These are phyloP conservation scores for Erucastrum elatum DNA, from an alignment of 345 rosid genomes.

Conservation along the genomic window DNA sequence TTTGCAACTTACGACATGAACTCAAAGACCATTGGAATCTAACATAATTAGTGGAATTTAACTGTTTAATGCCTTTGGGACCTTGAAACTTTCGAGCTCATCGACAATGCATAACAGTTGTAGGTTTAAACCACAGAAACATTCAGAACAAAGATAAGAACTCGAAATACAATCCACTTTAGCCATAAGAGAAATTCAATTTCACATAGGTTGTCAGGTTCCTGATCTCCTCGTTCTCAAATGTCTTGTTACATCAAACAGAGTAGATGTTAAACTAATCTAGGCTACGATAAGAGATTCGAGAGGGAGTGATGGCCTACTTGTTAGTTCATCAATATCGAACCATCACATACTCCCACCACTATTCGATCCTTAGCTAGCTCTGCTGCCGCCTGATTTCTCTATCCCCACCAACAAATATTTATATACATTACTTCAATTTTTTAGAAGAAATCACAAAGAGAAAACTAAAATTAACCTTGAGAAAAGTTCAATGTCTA, in stretches of 20 bases:
- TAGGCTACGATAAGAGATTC: neutral
- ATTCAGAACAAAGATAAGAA: neutral
- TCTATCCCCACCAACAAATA: neutral
- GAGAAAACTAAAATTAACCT: constrained; percentile 41
- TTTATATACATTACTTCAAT: neutral
- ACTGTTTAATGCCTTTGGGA: neutral
- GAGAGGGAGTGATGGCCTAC: constrained; percentile 27
- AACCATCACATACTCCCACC: constrained; percentile 81
- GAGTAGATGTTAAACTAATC: neutral
- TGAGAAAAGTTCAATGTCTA: constrained; percentile 72
- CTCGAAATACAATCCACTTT: no score
- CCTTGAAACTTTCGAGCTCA: neutral
- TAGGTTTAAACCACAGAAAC: neutral
- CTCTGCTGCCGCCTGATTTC: constrained; percentile 64
- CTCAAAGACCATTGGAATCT: no score
- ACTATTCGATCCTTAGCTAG: constrained; percentile 68
- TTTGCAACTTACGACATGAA: no score
- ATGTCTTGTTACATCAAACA: neutral
- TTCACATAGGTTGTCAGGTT: neutral
- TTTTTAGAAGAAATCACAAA: neutral
- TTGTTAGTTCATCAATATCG: constrained; percentile 76
- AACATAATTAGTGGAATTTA: neutral
- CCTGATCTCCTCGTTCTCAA: neutral
- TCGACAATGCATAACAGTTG: neutral
- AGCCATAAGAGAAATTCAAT: neutral